phyloP scores from a whole-genome alignment of 306 rosid genomes.

The Vachellia pachyceras region DNA sequence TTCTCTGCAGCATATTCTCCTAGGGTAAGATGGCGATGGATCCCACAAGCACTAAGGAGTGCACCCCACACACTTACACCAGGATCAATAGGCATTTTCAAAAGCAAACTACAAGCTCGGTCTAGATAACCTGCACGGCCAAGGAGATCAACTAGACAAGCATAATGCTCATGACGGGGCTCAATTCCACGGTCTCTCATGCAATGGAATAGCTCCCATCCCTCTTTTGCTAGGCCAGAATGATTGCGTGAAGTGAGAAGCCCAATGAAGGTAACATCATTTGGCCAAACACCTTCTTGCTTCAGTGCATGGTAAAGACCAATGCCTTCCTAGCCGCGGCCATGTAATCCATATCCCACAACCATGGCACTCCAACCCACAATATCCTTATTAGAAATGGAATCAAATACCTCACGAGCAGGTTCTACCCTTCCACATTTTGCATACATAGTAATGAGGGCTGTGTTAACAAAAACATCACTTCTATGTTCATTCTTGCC shows the following conservation, averaged over 20 bases:
- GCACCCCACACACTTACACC: conserved; percentile 75
- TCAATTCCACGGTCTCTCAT: conserved; percentile 57
- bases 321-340: conserved; percentile 66
- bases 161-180: conserved; percentile 67
- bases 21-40: conserved; percentile 50
- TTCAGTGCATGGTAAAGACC: conserved; percentile 59
- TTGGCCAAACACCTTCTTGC: conserved; percentile 58
- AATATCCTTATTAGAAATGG: conserved; percentile 57
- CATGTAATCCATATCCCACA: conserved; percentile 76
- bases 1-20: conserved; percentile 74
- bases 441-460: conserved; percentile 79
- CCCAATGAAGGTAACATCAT: conserved; percentile 36
- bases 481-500: conserved; percentile 37
- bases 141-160: conserved; percentile 70
- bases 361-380: conserved; percentile 82
- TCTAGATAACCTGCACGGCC: conserved; percentile 72
- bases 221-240: conserved; percentile 70
- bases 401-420: conserved; percentile 63
- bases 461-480: conserved; percentile 57
- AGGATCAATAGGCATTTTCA: conserved; percentile 61
- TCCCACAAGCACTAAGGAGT: conserved; percentile 67
- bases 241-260: conserved; percentile 64
- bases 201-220: conserved; percentile 67
- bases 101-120: conserved; percentile 57
- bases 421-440: conserved; percentile 62